Conservation (phyloP, 164 flowering plant species). For the Chloranthus sessilifolius region DNA sequence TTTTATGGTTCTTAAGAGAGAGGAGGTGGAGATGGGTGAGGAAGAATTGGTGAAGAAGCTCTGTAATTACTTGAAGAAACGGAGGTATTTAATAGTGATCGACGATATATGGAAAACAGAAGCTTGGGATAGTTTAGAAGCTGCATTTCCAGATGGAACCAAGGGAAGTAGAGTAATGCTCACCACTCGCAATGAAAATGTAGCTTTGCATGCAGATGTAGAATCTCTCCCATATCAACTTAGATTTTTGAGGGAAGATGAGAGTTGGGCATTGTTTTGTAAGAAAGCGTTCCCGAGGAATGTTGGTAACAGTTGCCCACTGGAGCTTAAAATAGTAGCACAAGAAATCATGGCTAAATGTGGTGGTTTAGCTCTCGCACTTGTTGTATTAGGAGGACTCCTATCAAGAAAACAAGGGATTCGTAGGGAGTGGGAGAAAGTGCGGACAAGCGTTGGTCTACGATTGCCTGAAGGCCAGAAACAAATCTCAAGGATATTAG, state of each 20-base stretch:
- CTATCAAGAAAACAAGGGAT: constrained; percentile 25
- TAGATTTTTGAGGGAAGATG: neutral
- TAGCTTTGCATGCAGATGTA: constrained; percentile 10
- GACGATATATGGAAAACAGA: constrained; percentile 45
- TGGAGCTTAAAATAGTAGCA: constrained; percentile 27
- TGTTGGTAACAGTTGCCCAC: neutral
- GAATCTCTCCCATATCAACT: neutral
- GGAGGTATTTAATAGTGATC: constrained; percentile 42
- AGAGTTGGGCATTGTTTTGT: neutral
- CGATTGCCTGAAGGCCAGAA: constrained; percentile 29
- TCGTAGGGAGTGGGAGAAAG: constrained; percentile 32
- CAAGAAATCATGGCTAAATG: constrained; percentile 41
- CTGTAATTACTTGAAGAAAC: constrained; percentile 27
- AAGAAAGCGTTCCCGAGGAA: neutral
- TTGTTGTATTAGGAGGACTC: constrained; percentile 45
- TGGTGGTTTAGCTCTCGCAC: constrained; percentile 45
- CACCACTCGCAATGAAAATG: constrained; percentile 32
- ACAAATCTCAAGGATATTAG: constrained; percentile 31
- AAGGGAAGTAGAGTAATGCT: constrained; percentile 32
- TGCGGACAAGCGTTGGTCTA: constrained; percentile 24
- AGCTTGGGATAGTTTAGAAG: constrained; percentile 34
- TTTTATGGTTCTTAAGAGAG: neutral
- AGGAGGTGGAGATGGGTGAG: constrained; percentile 26
- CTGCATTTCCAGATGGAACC: constrained; percentile 33
- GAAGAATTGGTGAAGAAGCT: constrained; percentile 32